phyloP scores from a whole-genome alignment of 2,329 filamentous ascomycete genomes.

The Fusarium tanahbumbuense region DNA sequence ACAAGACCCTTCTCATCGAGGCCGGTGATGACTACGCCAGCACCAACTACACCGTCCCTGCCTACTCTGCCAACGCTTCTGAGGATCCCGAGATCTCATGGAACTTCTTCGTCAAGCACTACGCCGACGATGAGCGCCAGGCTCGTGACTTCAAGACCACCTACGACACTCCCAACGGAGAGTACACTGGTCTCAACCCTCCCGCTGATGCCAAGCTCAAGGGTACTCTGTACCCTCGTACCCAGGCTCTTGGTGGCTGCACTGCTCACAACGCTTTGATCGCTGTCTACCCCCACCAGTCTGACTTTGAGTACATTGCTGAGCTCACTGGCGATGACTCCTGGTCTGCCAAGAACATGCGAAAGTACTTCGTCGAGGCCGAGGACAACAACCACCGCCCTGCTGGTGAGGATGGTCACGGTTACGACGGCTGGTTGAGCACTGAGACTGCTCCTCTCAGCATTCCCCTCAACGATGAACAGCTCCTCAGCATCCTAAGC shows the following conservation, averaged over 20 bases:
- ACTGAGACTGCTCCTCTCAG: constrained; percentile 37
- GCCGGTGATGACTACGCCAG: constrained; percentile 69
- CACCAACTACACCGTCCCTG: constrained; percentile 65
- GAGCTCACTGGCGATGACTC: constrained; percentile 69
- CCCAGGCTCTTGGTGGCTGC: constrained; percentile 61
- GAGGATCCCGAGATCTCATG: constrained; percentile 68
- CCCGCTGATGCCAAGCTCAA: constrained; percentile 55
- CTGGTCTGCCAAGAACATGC: constrained; percentile 70
- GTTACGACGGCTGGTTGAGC: constrained; percentile 39
- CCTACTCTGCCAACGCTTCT: constrained; percentile 63
- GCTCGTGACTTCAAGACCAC: constrained; percentile 69
- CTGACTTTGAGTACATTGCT: constrained; percentile 69
- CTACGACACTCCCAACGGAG: constrained; percentile 63
- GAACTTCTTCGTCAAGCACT: constrained; percentile 74
- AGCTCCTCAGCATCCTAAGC: constrained; percentile 31
- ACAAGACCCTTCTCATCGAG: constrained; percentile 70
- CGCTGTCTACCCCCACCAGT: constrained; percentile 67
- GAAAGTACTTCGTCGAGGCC: constrained; percentile 66
- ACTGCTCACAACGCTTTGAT: constrained; percentile 72
- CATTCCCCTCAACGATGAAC: constrained; percentile 27
- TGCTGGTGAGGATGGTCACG: constrained; percentile 29
- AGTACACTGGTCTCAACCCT: constrained; percentile 60
- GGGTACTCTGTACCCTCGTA: constrained; percentile 60
- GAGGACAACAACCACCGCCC: constrained; percentile 64
- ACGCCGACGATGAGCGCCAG: constrained; percentile 64